A percentile compares a stretch with the other conserved stretches of the same genome.
Evolutionary conservation across 2,329 filamentous ascomycete species (phyloP).

Genomic region (Diaporthe ampelina): DNA sequence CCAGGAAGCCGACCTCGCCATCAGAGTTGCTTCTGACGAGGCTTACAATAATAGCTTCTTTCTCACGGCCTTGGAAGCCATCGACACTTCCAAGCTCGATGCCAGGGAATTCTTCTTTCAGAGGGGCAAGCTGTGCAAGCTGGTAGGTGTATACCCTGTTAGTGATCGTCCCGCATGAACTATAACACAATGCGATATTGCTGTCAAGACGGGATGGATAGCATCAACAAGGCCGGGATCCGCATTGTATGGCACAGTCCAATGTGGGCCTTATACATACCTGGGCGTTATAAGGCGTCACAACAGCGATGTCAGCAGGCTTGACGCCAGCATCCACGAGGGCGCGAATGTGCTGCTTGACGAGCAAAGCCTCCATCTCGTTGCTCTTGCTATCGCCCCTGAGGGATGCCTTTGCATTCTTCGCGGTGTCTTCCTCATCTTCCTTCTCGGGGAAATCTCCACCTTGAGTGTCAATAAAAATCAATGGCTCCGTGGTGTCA

Average conservation of each 20-base stretch:
- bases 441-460: conserved; percentile 89
- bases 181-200: conserved; percentile 36
- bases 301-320: conserved; percentile 88
- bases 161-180: conserved; percentile 42
- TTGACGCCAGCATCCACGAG: conserved; percentile 85
- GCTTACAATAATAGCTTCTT: conserved; percentile 93
- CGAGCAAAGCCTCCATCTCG: conserved; percentile 87
- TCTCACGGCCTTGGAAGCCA: conserved; percentile 94
- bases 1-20: conserved; percentile 92
- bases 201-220: conserved; percentile 20
- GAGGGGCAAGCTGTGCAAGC: conserved; percentile 81
- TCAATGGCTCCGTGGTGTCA: conserved; percentile 86
- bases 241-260: conserved; percentile 24
- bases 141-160: conserved; percentile 53
- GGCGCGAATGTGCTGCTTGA: conserved; percentile 80
- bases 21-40: conserved; percentile 92
- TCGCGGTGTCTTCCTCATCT: conserved; percentile 76
- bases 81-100: conserved; percentile 97
- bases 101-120: conserved; percentile 86
- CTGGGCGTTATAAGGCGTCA: conserved; percentile 97
- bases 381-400: conserved; percentile 85
- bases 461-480: conserved; percentile 97
- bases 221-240: conserved; percentile 29
- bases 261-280: conserved; percentile 55
- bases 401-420: conserved; percentile 61